Conservation (phyloP, 306 rosid species). For the Purshia tridentata region DNA sequence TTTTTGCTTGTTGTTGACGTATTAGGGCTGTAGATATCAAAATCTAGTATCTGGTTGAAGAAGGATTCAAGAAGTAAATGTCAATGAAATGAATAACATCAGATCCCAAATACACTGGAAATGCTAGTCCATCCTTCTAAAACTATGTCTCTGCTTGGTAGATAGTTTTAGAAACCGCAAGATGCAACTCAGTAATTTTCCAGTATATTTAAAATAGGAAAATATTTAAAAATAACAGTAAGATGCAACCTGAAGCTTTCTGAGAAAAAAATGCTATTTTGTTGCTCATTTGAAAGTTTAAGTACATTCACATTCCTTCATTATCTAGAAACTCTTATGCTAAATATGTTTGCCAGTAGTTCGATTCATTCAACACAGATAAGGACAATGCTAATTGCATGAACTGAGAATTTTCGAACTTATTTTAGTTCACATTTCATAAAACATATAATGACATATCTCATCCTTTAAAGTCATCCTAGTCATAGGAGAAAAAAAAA, state of each 20-base stretch:
- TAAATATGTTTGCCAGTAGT: neutral
- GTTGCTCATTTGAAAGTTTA: neutral
- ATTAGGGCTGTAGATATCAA: conserved; percentile 62
- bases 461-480: neutral
- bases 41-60: conserved; percentile 35
- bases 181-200: neutral
- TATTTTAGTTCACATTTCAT: neutral
- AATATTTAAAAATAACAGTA: neutral
- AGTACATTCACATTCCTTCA: neutral
- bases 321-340: neutral
- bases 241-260: neutral
- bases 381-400: neutral
- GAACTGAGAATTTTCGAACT: neutral
- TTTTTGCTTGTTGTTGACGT: conserved; percentile 61
- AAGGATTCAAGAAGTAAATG: conserved; percentile 20
- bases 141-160: neutral
- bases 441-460: neutral
- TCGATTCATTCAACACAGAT: conserved; percentile 2
- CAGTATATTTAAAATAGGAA: neutral
- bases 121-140: too few species aligned
- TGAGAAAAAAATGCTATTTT: neutral
- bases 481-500: neutral
- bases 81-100: conserved; percentile 26
- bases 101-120: neutral
- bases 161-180: neutral